These are phyloP conservation scores for Calycina marina DNA, from an alignment of 2,329 filamentous ascomycete genomes.

Conservation along the genomic window DNA sequence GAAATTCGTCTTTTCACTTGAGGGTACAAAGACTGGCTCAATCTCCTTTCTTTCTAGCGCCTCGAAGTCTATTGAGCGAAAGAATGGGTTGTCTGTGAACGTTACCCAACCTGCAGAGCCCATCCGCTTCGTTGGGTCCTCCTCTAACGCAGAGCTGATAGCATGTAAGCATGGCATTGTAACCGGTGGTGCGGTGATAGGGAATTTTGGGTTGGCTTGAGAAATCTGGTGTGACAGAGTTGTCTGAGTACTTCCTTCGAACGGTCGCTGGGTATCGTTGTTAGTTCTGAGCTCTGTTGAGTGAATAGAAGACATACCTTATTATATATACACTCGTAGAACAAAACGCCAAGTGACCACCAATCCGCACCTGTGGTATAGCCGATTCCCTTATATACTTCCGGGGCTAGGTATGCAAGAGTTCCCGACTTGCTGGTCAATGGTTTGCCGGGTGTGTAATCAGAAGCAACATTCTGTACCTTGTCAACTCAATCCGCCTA, in stretches of 20 bases:
- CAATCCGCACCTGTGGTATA: conserved; percentile 89
- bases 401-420: conserved; percentile 85
- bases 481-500: conserved; percentile 23
- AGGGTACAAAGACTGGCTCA: conserved; percentile 81
- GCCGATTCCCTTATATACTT: conserved; percentile 82
- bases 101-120: conserved; percentile 70
- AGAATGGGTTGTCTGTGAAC: conserved; percentile 83
- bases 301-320: conserved; percentile 44
- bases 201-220: conserved; percentile 71
- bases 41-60: conserved; percentile 76
- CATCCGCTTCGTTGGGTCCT: conserved; percentile 66
- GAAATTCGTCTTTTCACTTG: conserved; percentile 96
- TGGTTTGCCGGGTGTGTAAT: conserved; percentile 67
- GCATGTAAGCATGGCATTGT: conserved; percentile 79
- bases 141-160: conserved; percentile 69
- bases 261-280: conserved; percentile 52
- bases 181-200: conserved; percentile 83
- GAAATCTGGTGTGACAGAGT: conserved; percentile 67
- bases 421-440: conserved; percentile 95
- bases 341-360: conserved; percentile 97
- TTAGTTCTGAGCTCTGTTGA: conserved; percentile 1
- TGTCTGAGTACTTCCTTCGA: conserved; percentile 78
- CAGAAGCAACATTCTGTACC: conserved; percentile 81
- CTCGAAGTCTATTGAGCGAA: conserved; percentile 70
- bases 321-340: conserved; percentile 99